Evolutionary conservation across 345 rosid species (phyloP).

Genomic region (Streptanthus diversifolius): DNA sequence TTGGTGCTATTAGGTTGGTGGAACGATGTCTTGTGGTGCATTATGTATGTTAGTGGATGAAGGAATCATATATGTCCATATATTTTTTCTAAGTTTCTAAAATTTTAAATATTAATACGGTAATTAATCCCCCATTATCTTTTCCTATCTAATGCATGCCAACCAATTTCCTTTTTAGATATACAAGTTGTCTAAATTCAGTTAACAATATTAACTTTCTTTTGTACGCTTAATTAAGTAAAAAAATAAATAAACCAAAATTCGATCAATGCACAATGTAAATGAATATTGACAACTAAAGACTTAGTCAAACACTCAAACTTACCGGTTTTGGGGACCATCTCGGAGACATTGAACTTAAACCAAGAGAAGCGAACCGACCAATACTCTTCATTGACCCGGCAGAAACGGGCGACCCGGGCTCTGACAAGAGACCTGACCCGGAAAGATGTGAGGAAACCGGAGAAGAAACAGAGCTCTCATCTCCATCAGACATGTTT

Average conservation of each 20-base stretch:
- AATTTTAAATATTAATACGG: neutral
- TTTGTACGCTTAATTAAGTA: neutral
- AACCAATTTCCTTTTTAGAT: neutral
- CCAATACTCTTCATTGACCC: conserved; percentile 33
- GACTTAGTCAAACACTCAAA: conserved; percentile 27
- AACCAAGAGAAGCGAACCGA: conserved; percentile 41
- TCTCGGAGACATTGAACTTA: conserved; percentile 39
- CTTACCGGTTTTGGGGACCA: conserved; percentile 48
- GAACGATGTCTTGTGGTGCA: conserved; percentile 17
- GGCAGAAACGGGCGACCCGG: conserved; percentile 42
- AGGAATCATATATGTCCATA: neutral
- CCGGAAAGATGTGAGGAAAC: conserved; percentile 39
- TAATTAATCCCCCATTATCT: neutral
- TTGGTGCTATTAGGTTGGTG: conserved; percentile 32
- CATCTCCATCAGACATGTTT: conserved; percentile 41
- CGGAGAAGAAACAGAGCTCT: conserved; percentile 59
- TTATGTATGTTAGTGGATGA: conserved; percentile 25
- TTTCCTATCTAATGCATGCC: conserved; percentile 5
- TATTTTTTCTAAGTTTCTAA: neutral
- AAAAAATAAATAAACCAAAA: too few species aligned
- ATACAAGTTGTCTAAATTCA: neutral
- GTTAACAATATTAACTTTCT: neutral
- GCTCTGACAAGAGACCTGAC: conserved; percentile 26
- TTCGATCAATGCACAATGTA: conserved; percentile 22
- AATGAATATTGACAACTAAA: neutral